Conservation (phyloP, 2,329 filamentous ascomycete genomes). For the Pestalotiopsis sp. region DNA sequence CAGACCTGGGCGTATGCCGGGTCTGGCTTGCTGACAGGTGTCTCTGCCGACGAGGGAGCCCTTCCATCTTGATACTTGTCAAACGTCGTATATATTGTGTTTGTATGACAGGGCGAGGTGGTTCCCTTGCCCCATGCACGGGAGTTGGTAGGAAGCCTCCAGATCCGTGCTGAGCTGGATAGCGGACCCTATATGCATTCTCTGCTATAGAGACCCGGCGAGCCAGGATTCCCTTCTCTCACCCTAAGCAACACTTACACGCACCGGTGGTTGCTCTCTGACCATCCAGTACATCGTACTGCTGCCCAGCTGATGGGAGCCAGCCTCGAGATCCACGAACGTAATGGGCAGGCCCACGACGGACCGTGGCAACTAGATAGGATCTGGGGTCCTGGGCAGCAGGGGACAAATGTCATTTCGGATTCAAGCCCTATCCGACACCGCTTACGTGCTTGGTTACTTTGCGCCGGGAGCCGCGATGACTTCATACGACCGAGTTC, state of each 20-base stretch:
- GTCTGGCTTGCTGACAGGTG: neutral
- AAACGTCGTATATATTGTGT: conserved; percentile 8
- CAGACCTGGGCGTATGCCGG: neutral
- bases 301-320: too few species aligned
- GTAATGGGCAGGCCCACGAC: too few species aligned
- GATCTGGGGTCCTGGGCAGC: neutral
- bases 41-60: neutral
- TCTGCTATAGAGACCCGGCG: neutral
- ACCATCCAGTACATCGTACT: neutral
- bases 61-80: conserved; percentile 10
- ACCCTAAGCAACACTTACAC: neutral
- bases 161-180: neutral
- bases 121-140: conserved; percentile 9
- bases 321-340: too few species aligned
- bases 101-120: neutral
- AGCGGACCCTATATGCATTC: neutral
- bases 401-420: conserved; percentile 4
- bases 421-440: conserved; percentile 1
- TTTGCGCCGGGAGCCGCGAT: neutral
- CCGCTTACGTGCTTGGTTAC: neutral
- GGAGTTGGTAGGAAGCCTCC: conserved; percentile 4
- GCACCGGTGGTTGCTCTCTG: neutral
- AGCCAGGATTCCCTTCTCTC: neutral
- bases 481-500: neutral
- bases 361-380: neutral